These are phyloP conservation scores for Erodium texanum DNA, from an alignment of 441 rosid genomes.

Conservation along the genomic window DNA sequence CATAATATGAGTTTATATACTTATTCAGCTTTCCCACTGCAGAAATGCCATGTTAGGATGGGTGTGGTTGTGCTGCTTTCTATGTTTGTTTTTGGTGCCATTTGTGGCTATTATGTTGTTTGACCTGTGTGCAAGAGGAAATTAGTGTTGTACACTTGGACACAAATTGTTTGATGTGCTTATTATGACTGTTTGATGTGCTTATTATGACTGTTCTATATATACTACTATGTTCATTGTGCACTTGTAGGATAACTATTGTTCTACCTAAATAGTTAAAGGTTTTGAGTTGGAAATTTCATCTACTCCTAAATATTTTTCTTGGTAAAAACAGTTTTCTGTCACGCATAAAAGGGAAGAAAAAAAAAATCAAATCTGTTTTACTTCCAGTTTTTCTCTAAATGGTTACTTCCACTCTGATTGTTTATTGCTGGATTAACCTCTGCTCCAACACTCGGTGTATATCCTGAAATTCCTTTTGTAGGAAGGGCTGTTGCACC, in stretches of 20 bases:
- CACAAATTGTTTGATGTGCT: background rate
- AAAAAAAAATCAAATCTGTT: background rate
- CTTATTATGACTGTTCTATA: background rate
- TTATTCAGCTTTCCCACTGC: background rate
- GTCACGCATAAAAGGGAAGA: background rate
- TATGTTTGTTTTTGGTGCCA: background rate
- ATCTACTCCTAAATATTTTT: background rate
- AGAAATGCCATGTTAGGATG: background rate
- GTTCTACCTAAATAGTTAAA: background rate
- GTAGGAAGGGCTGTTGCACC: constrained; percentile 26
- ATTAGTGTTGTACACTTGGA: background rate
- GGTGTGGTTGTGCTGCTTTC: background rate
- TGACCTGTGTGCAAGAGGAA: background rate
- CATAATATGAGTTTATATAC: background rate
- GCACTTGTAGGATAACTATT: background rate
- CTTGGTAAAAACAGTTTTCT: background rate
- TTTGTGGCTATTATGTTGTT: background rate
- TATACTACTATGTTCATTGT: background rate
- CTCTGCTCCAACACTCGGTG: constrained; percentile 5
- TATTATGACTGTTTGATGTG: no score
- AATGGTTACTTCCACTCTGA: background rate
- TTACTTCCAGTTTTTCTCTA: background rate
- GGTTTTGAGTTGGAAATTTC: background rate
- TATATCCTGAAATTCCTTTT: background rate
- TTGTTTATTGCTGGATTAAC: constrained; percentile 4